Evolutionary conservation across 2,329 filamentous ascomycete genomes (phyloP), one percentile per base, ranked within the genome.

Genomic region (Fusarium newnesense): DNA sequence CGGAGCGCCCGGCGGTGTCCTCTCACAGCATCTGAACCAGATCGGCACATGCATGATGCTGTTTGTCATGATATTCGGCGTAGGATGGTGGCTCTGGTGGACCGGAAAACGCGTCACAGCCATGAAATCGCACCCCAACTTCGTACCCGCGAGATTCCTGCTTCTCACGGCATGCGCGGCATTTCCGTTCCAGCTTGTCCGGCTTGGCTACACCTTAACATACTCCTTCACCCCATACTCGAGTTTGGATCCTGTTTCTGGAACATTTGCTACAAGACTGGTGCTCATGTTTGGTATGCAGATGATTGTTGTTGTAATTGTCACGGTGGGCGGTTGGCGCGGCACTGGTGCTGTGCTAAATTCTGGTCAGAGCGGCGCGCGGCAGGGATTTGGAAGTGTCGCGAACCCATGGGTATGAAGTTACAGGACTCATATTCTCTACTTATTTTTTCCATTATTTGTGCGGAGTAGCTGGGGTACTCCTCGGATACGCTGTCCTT

Each of bases 241-340:
- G 11, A 56, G 53, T 8, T 3, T 56, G 4, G 53, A 56, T 43
- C 37, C 53, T 0, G 16, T 56, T 43, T 56, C 53, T 34, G 53
- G 53, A 15, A 32, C 53, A 0, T 56, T 56, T 2, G 28, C 53
- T 16, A 56, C 53, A 1, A 43, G 53, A 2, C 26, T 56, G 2
- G 53, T 56, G 16, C 53, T 56, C 9, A 56, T 56, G 53, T 56
- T 56, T 32, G 53, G 37, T 32, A 56, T 56, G 26, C 53, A 56
- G 1, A 24, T 56, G 15, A 34, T 56, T 11, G 37, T 56, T 5
- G 37, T 37, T 7, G 2, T 56, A 2, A 24, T 34, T 24, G 53
- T 43, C 11, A 43, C 37, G 1, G 28, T 32, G 11, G 53, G 53
- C 0, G 53, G 53, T 9, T 43, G 53, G 53, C 37, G 26, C 1